These are phyloP conservation scores for Ormosia emarginata DNA, from an alignment of 306 rosid species.

Conservation along the genomic window DNA sequence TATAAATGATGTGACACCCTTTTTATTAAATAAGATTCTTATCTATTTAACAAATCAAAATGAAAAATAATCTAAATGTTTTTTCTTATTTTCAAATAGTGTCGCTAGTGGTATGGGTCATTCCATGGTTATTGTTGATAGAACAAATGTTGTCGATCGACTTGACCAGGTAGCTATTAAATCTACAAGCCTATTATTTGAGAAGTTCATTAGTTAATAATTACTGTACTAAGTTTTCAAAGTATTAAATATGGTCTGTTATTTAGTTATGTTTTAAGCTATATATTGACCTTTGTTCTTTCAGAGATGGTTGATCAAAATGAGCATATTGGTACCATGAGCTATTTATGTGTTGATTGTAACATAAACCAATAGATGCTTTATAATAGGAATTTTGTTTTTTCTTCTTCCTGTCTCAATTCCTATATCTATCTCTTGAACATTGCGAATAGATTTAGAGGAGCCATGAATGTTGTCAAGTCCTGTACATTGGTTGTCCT, in stretches of 20 bases:
- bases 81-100: constrained; percentile 43
- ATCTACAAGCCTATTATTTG: not conserved
- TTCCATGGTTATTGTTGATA: constrained; percentile 90
- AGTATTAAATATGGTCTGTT: not conserved
- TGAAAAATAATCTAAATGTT: not conserved
- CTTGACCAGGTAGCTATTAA: constrained; percentile 74
- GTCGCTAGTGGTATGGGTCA: constrained; percentile 90
- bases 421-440: not conserved
- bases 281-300: not conserved
- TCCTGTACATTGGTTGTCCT: not conserved
- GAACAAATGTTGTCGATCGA: constrained; percentile 62
- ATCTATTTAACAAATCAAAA: not conserved
- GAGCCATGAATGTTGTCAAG: not conserved
- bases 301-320: not conserved
- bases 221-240: not conserved
- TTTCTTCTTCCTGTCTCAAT: not conserved
- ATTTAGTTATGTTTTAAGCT: not conserved
- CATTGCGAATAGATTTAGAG: not conserved
- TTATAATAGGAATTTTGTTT: not conserved
- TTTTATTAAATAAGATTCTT: not conserved
- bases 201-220: not conserved
- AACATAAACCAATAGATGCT: too few species aligned
- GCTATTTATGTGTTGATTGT: too few species aligned
- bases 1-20: not conserved
- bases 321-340: not conserved